A percentile compares a stretch with the other conserved stretches of the same genome.
phyloP scores from a whole-genome alignment of 2,329 filamentous ascomycete genomes.

The Fusarium odoratissimum region DNA sequence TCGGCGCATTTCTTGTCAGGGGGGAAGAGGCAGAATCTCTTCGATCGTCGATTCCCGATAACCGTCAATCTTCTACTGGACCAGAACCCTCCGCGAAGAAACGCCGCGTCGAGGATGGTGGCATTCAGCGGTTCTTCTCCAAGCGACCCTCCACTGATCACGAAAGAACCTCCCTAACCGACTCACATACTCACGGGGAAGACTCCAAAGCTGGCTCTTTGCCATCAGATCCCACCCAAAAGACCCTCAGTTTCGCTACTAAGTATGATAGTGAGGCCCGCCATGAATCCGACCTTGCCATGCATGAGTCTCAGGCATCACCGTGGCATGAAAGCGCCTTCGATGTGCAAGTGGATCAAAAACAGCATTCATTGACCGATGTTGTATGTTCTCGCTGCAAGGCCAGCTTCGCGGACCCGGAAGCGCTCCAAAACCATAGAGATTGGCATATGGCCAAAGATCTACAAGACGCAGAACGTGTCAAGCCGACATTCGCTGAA shows the following conservation, averaged over 20 bases:
- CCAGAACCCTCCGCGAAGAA: constrained; percentile 46
- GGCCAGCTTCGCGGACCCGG: constrained; percentile 65
- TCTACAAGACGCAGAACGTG: constrained; percentile 74
- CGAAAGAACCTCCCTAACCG: constrained; percentile 43
- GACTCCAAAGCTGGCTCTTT: constrained; percentile 4
- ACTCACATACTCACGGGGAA: constrained; percentile 12
- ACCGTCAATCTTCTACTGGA: constrained; percentile 33
- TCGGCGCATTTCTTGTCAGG: constrained; percentile 86
- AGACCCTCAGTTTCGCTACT: constrained; percentile 20
- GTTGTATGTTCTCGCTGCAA: constrained; percentile 74
- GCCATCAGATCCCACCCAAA: not conserved
- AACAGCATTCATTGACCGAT: constrained; percentile 51
- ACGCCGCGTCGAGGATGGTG: constrained; percentile 56
- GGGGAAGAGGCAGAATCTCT: constrained; percentile 69
- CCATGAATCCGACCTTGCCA: constrained; percentile 26
- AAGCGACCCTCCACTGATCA: constrained; percentile 50
- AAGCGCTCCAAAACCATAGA: constrained; percentile 78
- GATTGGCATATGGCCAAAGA: constrained; percentile 97
- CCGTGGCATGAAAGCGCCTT: constrained; percentile 10
- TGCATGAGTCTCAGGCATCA: constrained; percentile 22
- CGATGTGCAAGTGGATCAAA: constrained; percentile 35
- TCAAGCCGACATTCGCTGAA: constrained; percentile 58
- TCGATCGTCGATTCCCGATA: constrained; percentile 38
- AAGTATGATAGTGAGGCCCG: constrained; percentile 23
- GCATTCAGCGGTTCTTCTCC: constrained; percentile 69